Base-by-base conservation (phyloP, 2,329 filamentous ascomycete species). In the Madurella fahalii region DNA sequence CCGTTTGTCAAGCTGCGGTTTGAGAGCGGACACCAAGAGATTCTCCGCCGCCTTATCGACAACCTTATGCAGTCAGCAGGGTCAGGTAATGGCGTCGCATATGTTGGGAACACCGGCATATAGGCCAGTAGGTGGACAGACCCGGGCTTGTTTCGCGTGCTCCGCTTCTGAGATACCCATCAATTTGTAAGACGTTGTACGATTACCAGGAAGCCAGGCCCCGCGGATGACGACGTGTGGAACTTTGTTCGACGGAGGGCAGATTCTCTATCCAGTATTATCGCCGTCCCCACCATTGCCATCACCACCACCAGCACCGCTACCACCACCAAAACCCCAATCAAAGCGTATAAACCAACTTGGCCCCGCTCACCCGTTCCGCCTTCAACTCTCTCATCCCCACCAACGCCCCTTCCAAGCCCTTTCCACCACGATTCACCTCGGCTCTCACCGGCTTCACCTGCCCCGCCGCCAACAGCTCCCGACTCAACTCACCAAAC, bases 291-390 rank as follows among this genome's bases (percentile, higher is more conserved):
- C 25, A 25, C 25, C 25, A 7, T 25, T 7, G 25, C 25, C 25
- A 7, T 7, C 25, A 7, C 25, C 25, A 7, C 25, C 25, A 7
- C 25, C 25, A 7, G 4, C 25, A 7, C 25, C 25, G 25, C 25
- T 25, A 25, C 7, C 25, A 25, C 25, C 25, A 25, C 7, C 25
- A 25, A 8, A 2, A 39, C 2, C 39, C 11, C 13, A 25, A 25
- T 54, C 18, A 59, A 13, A 55, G 30, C 1, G 53, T 55, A 58
- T 71, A 74, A 12, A 74, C 72, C 60, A 75, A 58, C 64, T 75
- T 75, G 53, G 62, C 64, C 9, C 66, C 72, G 58, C 69, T 72
- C 17, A 74, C 66, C 65, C 64, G 66, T 13, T 63, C 63, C 20
- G 58, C 56, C 59, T 56, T 67, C 58, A 70, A 46, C 32, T 68